Conservation (phyloP, 352 stramenopile species). For the Phytophthora pseudosyringae region DNA sequence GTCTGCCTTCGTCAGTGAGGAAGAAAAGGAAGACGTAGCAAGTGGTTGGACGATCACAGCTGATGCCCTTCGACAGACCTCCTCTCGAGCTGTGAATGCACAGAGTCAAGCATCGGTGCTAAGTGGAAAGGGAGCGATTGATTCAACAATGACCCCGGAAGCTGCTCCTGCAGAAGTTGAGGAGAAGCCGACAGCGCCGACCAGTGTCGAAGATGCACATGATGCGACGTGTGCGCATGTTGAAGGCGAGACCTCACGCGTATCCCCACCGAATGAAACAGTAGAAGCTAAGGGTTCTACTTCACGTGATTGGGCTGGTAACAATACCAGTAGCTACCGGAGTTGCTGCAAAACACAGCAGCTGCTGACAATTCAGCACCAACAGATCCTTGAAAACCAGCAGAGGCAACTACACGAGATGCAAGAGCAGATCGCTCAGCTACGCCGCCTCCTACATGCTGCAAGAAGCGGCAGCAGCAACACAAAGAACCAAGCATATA, state of each 20-base stretch:
- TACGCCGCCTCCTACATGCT: conserved; percentile 50
- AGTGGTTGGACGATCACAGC: conserved; percentile 39
- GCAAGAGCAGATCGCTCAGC: conserved; percentile 70
- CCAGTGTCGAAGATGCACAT: conserved; percentile 7
- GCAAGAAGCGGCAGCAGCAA: conserved; percentile 26
- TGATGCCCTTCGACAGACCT: conserved; percentile 18
- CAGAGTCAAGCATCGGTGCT: conserved; percentile 5
- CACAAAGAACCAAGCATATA: conserved; percentile 20
- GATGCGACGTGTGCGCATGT: conserved; percentile 7
- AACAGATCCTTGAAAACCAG: conserved; percentile 81
- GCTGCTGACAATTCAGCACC: conserved; percentile 73
- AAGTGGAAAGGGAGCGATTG: conserved; percentile 9
- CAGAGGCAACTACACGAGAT: conserved; percentile 74
- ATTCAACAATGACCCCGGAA: not conserved
- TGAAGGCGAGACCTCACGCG: not conserved
- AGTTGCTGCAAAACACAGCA: conserved; percentile 75
- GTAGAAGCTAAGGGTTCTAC: not conserved
- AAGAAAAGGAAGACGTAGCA: conserved; percentile 17
- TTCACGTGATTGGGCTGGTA: conserved; percentile 16
- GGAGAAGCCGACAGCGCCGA: conserved; percentile 5
- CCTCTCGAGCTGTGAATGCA: conserved; percentile 6
- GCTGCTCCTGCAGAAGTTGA: not conserved
- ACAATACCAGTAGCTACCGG: conserved; percentile 28
- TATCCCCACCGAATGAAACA: conserved; percentile 8
- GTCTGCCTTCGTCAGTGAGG: conserved; percentile 8